Percentiles rank a stretch among this genome's conserved stretches.
Evolutionary conservation across 164 flowering plant species (phyloP).

Genomic region (Sedum album): DNA sequence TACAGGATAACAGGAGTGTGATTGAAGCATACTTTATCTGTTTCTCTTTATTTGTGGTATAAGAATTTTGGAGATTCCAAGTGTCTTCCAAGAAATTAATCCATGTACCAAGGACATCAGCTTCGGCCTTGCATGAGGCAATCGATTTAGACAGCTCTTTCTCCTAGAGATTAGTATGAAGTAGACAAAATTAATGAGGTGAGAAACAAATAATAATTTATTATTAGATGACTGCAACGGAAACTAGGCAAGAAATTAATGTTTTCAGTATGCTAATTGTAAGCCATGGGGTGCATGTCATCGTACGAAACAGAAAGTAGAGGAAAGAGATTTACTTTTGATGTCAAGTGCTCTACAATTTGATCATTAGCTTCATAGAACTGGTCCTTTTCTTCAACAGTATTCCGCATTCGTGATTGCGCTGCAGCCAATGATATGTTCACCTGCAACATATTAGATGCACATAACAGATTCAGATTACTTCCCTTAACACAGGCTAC

Average conservation of each 20-base stretch:
- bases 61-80: slow-evolving; percentile 69
- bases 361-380: slow-evolving; percentile 65
- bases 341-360: slow-evolving; percentile 44
- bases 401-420: slow-evolving; percentile 48
- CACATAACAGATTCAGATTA: neutral
- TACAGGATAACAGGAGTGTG: no score
- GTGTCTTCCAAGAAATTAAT: slow-evolving; percentile 90
- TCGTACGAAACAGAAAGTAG: neutral
- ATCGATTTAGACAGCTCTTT: slow-evolving; percentile 79
- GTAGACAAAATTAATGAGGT: neutral
- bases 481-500: neutral
- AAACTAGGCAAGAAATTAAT: neutral
- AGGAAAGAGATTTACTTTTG: slow-evolving; percentile 30
- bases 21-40: slow-evolving; percentile 47
- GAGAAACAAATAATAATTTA: slow-evolving; percentile 1
- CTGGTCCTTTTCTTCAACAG: slow-evolving; percentile 56
- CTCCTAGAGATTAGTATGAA: slow-evolving; percentile 41
- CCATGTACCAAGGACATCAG: slow-evolving; percentile 77
- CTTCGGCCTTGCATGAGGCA: slow-evolving; percentile 56
- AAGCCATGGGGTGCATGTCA: neutral
- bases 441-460: slow-evolving; percentile 17
- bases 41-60: slow-evolving; percentile 55
- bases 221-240: neutral
- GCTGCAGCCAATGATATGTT: slow-evolving; percentile 60
- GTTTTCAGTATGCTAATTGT: neutral